Conservation (phyloP, 208 protist species). For the Kentomonas sorsogonicus region DNA sequence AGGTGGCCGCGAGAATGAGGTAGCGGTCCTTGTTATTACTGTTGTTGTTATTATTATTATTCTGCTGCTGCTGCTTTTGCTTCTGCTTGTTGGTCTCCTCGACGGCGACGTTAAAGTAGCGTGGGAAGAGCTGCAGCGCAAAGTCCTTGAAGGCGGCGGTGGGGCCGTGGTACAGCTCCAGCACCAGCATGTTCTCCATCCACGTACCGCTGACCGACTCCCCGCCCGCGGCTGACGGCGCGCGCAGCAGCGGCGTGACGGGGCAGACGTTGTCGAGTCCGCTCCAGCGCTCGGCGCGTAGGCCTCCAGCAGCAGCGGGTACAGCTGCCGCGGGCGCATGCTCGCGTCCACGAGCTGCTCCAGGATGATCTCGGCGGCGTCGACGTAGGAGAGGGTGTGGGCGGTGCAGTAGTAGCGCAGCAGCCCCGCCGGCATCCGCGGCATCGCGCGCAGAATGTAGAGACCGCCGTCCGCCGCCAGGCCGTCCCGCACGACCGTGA, state of each 20-base stretch:
- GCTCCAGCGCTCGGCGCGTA: slow-evolving; percentile 68
- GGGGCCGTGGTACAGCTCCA: slow-evolving; percentile 89
- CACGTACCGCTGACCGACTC: slow-evolving; percentile 9
- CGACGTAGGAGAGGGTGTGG: slow-evolving; percentile 50
- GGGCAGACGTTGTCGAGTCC: slow-evolving; percentile 54
- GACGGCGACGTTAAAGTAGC: slow-evolving; percentile 65
- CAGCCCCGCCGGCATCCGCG: slow-evolving; percentile 56
- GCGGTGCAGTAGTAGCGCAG: slow-evolving; percentile 44
- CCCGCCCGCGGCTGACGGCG: background rate
- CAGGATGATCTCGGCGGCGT: slow-evolving; percentile 63
- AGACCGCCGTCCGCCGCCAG: slow-evolving; percentile 78
- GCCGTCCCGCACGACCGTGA: slow-evolving; percentile 66
- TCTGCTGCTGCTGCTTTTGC: slow-evolving; percentile 14
- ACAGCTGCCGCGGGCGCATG: slow-evolving; percentile 43
- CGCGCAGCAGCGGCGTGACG: slow-evolving; percentile 29
- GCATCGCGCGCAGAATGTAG: slow-evolving; percentile 60
- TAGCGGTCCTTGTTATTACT: slow-evolving; percentile 22
- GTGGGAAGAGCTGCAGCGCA: slow-evolving; percentile 84
- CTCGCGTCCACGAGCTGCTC: slow-evolving; percentile 70
- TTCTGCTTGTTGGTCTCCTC: slow-evolving; percentile 8
- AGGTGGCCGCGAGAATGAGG: slow-evolving; percentile 86
- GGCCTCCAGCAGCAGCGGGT: slow-evolving; percentile 51
- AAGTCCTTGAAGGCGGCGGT: slow-evolving; percentile 91
- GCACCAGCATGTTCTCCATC: slow-evolving; percentile 32
- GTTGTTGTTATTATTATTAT: background rate